Base-by-base conservation (phyloP, 768 basidiomycete species). In the Lentinula aciculospora region DNA sequence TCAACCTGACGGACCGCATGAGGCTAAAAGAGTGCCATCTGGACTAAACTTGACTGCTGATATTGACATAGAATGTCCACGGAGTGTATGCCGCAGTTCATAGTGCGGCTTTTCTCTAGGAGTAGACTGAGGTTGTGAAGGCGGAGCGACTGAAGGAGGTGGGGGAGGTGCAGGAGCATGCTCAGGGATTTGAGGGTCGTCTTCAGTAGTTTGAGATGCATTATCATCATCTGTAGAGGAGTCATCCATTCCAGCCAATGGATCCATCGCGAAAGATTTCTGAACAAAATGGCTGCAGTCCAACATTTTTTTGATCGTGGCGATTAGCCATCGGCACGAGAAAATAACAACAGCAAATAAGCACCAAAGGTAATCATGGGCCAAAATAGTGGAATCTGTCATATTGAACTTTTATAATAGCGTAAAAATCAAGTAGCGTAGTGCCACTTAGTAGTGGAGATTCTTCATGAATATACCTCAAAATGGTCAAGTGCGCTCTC, bases 21-120 rank as follows among this genome's bases (percentile, higher is more conserved):
- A 93, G 17, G 93, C 93, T 21, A 97, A 76, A 15, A 87, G 72
- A 21, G 81, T 81, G 9, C 95, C 95, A 67, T 96, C 90, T 0
- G 89, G 89, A 65, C 92, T 93, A 70, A 97, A 98, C 69, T 92
- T 92, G 60, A 95, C 86, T 19, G 92, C 85, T 28, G 94, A 94
- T 53, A 97, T 86, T 0, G 89, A 87, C 65, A 83, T 81, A 5
- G 84, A 85, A 67, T 98, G 94, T 0, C 92, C 95, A 2, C 74
- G 72, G 34, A 94, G 75, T 1, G 81, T 82, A 69, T 88, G 83
- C 49, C 76, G 75, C 2, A 87, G 80, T 64, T 82, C 74, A 66
- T 92, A 92, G 62, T 86, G 78, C n/a, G 89, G 89, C 61, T 75
- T 71, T 60, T 81, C 72, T 61, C 77, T 63, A 64, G 68, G 49